These are phyloP conservation scores for Cryphonectria nitschkei DNA, from an alignment of 2,329 filamentous ascomycete species.

Conservation along the genomic window DNA sequence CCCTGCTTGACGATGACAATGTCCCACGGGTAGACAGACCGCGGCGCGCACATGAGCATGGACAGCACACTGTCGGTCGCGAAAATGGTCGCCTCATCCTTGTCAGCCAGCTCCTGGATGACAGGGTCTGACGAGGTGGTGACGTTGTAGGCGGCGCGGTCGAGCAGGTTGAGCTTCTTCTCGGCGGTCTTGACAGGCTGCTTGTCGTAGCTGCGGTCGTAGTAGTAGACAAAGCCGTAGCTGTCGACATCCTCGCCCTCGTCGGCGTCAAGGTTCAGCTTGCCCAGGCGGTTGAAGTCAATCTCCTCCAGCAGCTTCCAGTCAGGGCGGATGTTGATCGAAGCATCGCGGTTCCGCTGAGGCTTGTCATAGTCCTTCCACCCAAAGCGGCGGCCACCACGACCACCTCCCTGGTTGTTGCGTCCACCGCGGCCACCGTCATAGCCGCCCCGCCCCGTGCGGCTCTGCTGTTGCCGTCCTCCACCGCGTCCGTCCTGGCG, in stretches of 20 bases:
- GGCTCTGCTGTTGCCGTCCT: constrained; percentile 56
- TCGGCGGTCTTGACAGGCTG: constrained; percentile 85
- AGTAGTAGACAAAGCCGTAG: constrained; percentile 98
- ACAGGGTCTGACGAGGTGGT: constrained; percentile 95
- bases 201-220: constrained; percentile 95
- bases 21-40: constrained; percentile 98
- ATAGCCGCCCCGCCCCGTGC: constrained; percentile 69
- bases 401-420: constrained; percentile 57
- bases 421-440: constrained; percentile 24
- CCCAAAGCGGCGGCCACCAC: constrained; percentile 83
- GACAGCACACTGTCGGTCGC: constrained; percentile 96
- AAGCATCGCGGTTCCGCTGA: constrained; percentile 91
- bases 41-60: constrained; percentile 98
- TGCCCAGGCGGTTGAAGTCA: constrained; percentile 91
- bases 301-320: constrained; percentile 98
- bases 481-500: constrained; percentile 56
- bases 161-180: constrained; percentile 83
- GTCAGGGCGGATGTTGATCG: constrained; percentile 93
- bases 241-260: constrained; percentile 93
- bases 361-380: constrained; percentile 99
- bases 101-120: constrained; percentile 95
- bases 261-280: constrained; percentile 93
- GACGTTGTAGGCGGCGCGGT: constrained; percentile 97
- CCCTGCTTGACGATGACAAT: constrained; percentile 90
- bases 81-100: constrained; percentile 94